Evolutionary conservation across 2,329 filamentous ascomycete genomes (phyloP), one percentile per base, ranked within the genome.

Genomic region (Byssothecium circinans): DNA sequence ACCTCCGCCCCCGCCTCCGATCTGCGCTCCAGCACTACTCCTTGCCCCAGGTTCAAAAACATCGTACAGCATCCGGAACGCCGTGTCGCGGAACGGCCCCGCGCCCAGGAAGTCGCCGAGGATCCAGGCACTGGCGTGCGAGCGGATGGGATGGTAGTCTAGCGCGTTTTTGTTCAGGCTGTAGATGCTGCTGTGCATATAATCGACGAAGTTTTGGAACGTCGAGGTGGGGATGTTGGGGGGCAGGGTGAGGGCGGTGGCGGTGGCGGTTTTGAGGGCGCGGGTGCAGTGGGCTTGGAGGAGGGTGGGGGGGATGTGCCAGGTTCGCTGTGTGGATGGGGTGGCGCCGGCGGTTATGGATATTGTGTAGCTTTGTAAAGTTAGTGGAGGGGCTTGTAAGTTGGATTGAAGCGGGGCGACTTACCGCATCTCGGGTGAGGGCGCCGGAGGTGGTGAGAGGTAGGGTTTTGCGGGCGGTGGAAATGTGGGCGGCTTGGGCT

Each of bases 151-250:
- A 29, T 47, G 43, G 47, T 54, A 58, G 22, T 35, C 40, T 4
- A 43, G 10, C 14, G 52, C 32, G 8, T 35, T n/a, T 1, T 19
- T 45, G 47, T 58, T 56, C 32, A 51, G 25, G 10, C 41, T 50
- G 52, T 61, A 62, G 30, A 62, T 59, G 46, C 35, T 57, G 29
- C 49, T 54, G 33, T 51, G 34, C 22, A 53, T 43, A 36, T 53
- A 63, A 19, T 53, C 48, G 19, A 57, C 37, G 42, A 56, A 59
- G 45, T 59, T 53, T 8, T 55, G 43, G 29, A 61, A 60, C 30
- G 41, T 42, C 14, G 32, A 36, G 29, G 29, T 14, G 8, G 52
- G 25, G 2, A 40, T 18, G 15, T 45, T 38, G 19, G 36, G 11
- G n/a, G 29, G 22, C 2, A 58, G 37, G 1, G 20, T 42, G 7